phyloP scores from a whole-genome alignment of 306 rosid species.

The Sphenostylis stenocarpa region DNA sequence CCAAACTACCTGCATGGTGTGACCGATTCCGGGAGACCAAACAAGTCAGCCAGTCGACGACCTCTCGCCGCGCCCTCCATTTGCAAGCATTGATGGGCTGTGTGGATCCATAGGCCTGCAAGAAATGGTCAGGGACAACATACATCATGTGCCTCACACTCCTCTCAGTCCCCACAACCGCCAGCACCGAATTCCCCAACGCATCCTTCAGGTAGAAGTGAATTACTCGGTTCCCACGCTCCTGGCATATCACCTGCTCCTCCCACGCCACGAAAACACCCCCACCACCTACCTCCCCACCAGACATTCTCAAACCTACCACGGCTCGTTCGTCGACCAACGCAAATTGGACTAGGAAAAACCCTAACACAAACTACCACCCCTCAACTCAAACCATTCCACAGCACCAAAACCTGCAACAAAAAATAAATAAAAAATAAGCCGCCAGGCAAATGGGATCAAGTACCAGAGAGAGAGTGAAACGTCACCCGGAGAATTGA shows the following conservation, averaged over 20 bases:
- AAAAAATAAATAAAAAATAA: not conserved
- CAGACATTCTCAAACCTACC: constrained; percentile 37
- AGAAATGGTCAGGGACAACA: constrained; percentile 61
- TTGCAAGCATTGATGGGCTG: constrained; percentile 45
- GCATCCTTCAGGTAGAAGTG: constrained; percentile 68
- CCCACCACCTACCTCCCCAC: constrained; percentile 27
- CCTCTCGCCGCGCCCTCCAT: constrained; percentile 87
- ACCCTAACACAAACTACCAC: constrained; percentile 18
- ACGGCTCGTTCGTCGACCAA: constrained; percentile 29
- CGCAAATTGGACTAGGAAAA: constrained; percentile 28
- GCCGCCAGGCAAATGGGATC: constrained; percentile 20
- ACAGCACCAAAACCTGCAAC: constrained; percentile 21
- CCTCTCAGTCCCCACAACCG: constrained; percentile 87
- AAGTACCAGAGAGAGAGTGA: not conserved
- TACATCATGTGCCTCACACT: constrained; percentile 88
- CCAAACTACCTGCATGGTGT: constrained; percentile 25
- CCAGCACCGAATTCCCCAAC: constrained; percentile 56
- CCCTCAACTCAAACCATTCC: constrained; percentile 27
- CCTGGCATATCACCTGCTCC: constrained; percentile 70
- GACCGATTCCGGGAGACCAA: constrained; percentile 46
- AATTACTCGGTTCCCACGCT: constrained; percentile 75
- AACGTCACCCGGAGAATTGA: not conserved
- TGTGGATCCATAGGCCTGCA: constrained; percentile 48
- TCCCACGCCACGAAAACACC: constrained; percentile 74
- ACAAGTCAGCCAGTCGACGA: constrained; percentile 72